Conservation (phyloP, 257 asterid genomes). For the Nicotiana attenuata region DNA sequence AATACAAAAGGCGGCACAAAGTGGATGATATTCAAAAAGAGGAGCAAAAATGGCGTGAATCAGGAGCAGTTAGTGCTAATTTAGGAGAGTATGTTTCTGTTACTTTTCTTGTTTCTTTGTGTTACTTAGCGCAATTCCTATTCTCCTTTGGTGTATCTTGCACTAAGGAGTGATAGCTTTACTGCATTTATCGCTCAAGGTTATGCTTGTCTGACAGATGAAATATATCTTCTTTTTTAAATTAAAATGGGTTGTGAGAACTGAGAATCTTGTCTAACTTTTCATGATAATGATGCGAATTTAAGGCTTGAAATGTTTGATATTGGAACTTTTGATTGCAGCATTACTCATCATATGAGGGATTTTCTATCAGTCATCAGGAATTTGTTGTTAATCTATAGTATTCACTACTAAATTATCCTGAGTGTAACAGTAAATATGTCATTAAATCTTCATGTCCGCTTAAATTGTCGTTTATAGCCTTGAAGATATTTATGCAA, state of each 20-base stretch:
- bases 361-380: background rate
- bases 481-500: background rate
- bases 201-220: background rate
- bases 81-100: constrained; percentile 64
- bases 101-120: constrained; percentile 4
- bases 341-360: background rate
- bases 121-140: background rate
- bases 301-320: background rate
- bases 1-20: constrained; percentile 73
- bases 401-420: background rate
- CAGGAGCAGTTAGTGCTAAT: constrained; percentile 67
- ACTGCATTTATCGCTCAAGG: background rate
- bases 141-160: background rate
- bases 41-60: constrained; percentile 87
- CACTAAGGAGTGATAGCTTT: background rate
- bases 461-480: background rate
- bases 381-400: background rate
- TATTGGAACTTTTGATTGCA: background rate
- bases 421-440: background rate
- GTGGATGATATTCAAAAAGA: constrained; percentile 85
- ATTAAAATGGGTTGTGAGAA: background rate
- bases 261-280: background rate
- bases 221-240: background rate
- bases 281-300: background rate
- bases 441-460: background rate